Base-by-base conservation (phyloP, 768 basidiomycete species). In the Pulveroboletus frians region DNA sequence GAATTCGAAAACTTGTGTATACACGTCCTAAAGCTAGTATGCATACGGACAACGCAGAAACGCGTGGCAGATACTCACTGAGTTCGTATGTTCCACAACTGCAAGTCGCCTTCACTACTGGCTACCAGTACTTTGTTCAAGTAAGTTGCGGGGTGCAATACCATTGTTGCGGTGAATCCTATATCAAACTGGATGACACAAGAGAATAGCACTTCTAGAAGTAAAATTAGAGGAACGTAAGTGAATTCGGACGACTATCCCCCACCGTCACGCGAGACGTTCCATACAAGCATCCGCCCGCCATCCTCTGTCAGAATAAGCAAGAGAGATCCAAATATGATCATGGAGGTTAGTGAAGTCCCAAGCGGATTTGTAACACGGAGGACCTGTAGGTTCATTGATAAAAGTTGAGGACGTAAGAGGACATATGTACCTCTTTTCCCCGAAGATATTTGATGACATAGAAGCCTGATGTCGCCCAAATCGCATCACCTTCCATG, bases 71-170 rank as follows among this genome's bases (percentile, higher is more conserved):
- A 21, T 21, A 68, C 83, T 55, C 49, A 91, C 91, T 79, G 78
- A 10, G 92, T 85, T 8, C 84, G 77, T 54, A 92, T 82, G 67
- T 98, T 99, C 92, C 92, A 98, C n/a, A 99, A 69, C 52, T 96
- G 89, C 59, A 98, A 69, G 37, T 70, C 72, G 4, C 96, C 96
- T 65, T 93, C 77, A 48, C 72, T 77, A 58, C 91, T 89, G 3
- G 85, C 81, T 10, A 98, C 79, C 1, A 98, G 74, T 1, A 98
- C 76, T 71, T 99, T 99, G 74, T 99, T 98, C 43, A 99, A 68
- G 68, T 98, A 98, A 11, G 96, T 98, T 1, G 92, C 85, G 3
- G 96, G 96, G 64, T 99, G 96, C 5, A 96, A 75, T 37, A 96
- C 72, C 23, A 76, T 76, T 5, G 81, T 86, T n/a, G 94, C 94